Conservation (phyloP, 805 yeast species). For the Candida pini region DNA sequence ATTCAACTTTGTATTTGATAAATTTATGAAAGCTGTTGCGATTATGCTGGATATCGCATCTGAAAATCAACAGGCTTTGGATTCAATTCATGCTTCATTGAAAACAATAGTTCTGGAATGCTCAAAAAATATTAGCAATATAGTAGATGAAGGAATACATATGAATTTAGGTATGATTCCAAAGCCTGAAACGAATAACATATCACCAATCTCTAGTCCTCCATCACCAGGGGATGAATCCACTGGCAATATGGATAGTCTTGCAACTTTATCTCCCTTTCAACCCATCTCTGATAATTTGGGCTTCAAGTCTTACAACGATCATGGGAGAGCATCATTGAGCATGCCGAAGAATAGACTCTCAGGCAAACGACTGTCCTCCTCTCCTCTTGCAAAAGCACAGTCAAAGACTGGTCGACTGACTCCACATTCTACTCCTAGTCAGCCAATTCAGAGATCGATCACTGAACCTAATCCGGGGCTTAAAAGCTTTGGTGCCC, state of each 20-base stretch:
- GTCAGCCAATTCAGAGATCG: constrained; percentile 4
- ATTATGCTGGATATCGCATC: constrained; percentile 12
- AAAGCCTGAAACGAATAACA: constrained; percentile 1
- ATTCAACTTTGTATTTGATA: constrained; percentile 11
- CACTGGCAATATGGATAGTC: background rate
- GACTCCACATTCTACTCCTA: constrained; percentile 9
- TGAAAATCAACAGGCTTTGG: constrained; percentile 12
- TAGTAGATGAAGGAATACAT: constrained; percentile 11
- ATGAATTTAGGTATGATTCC: constrained; percentile 6
- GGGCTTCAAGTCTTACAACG: background rate
- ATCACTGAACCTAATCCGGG: constrained; percentile 3
- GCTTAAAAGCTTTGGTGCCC: background rate
- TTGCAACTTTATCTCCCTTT: constrained; percentile 2
- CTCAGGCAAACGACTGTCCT: constrained; percentile 16
- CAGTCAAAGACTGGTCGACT: constrained; percentile 11
- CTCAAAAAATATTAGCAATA: constrained; percentile 11
- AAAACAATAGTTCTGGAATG: constrained; percentile 9
- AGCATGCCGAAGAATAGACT: constrained; percentile 1
- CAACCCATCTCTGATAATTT: constrained; percentile 1
- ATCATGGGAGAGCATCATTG: background rate
- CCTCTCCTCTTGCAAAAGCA: constrained; percentile 20
- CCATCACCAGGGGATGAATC: background rate
- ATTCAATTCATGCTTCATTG: constrained; percentile 5
- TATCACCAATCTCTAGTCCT: constrained; percentile 1
- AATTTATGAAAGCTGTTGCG: constrained; percentile 9